Base-by-base conservation (phyloP, 352 stramenopile genomes). In the Phytopythium chamaehyphon region DNA sequence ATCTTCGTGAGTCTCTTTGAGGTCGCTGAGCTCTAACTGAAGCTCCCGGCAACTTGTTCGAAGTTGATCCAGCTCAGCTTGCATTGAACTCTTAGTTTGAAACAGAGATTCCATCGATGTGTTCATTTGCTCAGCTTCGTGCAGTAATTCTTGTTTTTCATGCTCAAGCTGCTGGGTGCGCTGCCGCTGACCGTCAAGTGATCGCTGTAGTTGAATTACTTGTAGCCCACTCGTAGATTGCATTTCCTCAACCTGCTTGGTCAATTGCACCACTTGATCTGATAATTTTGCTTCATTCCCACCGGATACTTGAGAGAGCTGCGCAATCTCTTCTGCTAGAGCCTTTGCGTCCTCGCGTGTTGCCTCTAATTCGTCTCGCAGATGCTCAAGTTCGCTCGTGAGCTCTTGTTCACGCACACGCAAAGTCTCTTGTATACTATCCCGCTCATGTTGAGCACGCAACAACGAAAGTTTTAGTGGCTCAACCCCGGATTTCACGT, bases 71-170 rank as follows among this genome's bases (percentile, higher is more conserved):
- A 86, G 46, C 35, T 90, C 76, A 3, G 80, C 45, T 22, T 88
- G 74, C 48, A 76, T 73, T 21, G 76, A 67, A 26, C 77, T 82
- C 21, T 74, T 72, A 2, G 51, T 47, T 51, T 73, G 64, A 40
- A 85, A 88, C 12, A 86, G 57, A 4, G 51, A 42, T 44, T 87
- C 76, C 59, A 88, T 60, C 19, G 68, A 77, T 16, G 44, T 36
- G 43, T 88, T 90, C 28, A 88, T 58, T 9, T 76, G 63, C 26
- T 84, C 75, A 1, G 76, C 76, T 64, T 90, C 80, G 15, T 76
- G 65, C 3, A 90, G 56, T 23, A 90, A 55, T 37, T 90, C 76
- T 2, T 69, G 67, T 51, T 90, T 90, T 24, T 88, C 80, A 18
- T 37, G 47, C 54, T 90, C 80, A 1, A 90, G 60, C 15, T 82